Percentiles rank a stretch among this genome's conserved stretches.
phyloP scores from a whole-genome alignment of 306 rosid genomes.

The Medicago arabica region DNA sequence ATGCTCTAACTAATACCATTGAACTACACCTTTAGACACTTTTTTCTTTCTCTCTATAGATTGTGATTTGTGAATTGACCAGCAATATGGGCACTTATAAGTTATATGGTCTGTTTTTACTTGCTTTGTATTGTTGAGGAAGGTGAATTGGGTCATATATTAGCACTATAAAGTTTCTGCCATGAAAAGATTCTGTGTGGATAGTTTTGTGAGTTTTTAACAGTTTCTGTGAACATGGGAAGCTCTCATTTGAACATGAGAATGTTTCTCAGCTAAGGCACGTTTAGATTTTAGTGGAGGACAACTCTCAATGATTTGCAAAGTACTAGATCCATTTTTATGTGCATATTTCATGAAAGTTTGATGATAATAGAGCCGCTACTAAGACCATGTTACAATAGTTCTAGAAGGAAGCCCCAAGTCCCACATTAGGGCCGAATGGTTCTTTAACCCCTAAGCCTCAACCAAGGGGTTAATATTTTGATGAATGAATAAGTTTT shows the following conservation, averaged over 20 bases:
- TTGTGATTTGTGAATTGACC: background rate
- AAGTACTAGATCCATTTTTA: background rate
- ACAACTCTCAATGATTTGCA: background rate
- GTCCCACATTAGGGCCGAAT: too few species aligned
- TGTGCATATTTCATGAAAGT: too few species aligned
- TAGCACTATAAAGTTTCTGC: slow-evolving; percentile 10
- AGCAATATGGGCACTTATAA: slow-evolving; percentile 52
- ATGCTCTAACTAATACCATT: too few species aligned
- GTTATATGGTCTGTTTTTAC: slow-evolving; percentile 65
- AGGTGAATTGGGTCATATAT: slow-evolving; percentile 38
- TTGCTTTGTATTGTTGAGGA: slow-evolving; percentile 28
- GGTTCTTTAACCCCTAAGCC: too few species aligned
- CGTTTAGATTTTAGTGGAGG: background rate
- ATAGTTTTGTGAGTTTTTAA: slow-evolving; percentile 1
- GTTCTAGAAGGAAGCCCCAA: too few species aligned
- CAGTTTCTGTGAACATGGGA: slow-evolving; percentile 3
- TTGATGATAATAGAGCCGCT: too few species aligned
- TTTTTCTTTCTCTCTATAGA: too few species aligned
- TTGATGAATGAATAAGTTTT: too few species aligned
- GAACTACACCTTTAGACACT: too few species aligned
- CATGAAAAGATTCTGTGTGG: background rate
- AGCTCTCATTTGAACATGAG: slow-evolving; percentile 1
- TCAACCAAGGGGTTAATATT: too few species aligned
- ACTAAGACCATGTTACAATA: too few species aligned
- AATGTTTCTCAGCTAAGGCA: slow-evolving; percentile 28